Base-by-base conservation (phyloP, 106 monocot genomes). In the Allium fistulosum region DNA sequence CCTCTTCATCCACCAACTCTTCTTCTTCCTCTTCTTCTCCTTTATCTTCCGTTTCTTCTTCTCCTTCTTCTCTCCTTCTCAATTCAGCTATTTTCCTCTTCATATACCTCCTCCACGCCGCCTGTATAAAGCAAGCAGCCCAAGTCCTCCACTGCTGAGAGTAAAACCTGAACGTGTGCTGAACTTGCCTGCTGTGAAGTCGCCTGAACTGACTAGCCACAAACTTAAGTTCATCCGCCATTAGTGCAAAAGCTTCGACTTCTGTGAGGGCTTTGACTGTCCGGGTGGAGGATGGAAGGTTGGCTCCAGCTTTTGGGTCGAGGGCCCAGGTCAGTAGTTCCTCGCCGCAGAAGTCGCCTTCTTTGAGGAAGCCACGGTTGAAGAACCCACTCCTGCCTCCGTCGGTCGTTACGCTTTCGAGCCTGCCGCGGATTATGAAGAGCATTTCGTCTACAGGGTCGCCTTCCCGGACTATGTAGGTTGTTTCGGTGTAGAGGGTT, bases 141-240 rank as follows among this genome's bases (percentile, higher is more conserved):
- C 91, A 91, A 1, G 91, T 91, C 59, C 90, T 77, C 90, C 90
- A 91, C n/a, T 91, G 90, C 61, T 87, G 90, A 2, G 90, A 91
- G 22, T 91, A 86, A 59, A 76, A 86, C 11, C 86, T 80, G 80
- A 91, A 91, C 0, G 90, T 90, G 57, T 91, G 91, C 70, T 87
- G 91, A 11, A 91, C 75, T 37, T 87, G 84, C 15, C 81, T 69
- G 70, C 83, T 87, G 48, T 87, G 91, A 3, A 91, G 81, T 1
- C 87, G 73, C 55, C 91, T 81, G 70, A 91, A 91, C 72, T 91
- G 91, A 51, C 79, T 72, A 4, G 91, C 83, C 8, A 91, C 84
- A 49, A 84, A 91, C 49, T 84, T 91, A 16, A 91, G 51, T 49
- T 87, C 91, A 9, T 91, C 91, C 0, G 91, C 87, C 9, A 55